Evolutionary conservation across 1,284 basidiomycete genomes (phyloP).

Genomic region (Sanghuangporus baumii): DNA sequence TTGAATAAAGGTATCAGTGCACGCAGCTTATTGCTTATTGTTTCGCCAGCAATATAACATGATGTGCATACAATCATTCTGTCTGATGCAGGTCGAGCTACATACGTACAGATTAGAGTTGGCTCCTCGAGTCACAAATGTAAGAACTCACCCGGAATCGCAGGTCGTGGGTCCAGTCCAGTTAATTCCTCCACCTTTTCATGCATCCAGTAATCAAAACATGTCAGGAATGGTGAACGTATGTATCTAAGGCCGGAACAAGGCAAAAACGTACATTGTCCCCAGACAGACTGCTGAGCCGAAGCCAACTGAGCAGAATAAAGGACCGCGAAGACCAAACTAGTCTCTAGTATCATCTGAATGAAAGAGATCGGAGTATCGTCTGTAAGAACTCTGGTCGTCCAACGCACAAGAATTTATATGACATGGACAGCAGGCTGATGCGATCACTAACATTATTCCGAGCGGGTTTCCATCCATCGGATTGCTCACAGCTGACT

Average conservation of each 20-base stretch:
- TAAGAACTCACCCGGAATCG: conserved; percentile 32
- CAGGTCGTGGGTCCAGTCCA: conserved; percentile 38
- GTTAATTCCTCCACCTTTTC: conserved; percentile 33
- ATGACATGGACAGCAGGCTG: conserved; percentile 66
- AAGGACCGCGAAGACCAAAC: background rate
- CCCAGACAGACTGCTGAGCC: conserved; percentile 14
- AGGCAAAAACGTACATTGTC: conserved; percentile 9
- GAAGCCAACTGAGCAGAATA: background rate
- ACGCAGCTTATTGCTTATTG: conserved; percentile 4
- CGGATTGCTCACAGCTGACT: background rate
- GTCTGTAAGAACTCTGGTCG: background rate
- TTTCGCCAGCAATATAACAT: background rate
- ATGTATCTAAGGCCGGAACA: no score
- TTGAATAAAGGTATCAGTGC: conserved; percentile 20
- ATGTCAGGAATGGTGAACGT: background rate
- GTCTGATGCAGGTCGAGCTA: conserved; percentile 31
- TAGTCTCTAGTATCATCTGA: background rate
- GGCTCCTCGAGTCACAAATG: conserved; percentile 19
- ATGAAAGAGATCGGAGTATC: background rate
- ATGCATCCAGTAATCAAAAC: background rate
- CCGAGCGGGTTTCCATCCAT: background rate
- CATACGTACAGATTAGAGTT: background rate
- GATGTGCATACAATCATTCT: conserved; percentile 33
- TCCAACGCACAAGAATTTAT: background rate
- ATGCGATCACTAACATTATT: background rate